Percentiles rank a stretch among this genome's conserved stretches.
phyloP scores from a whole-genome alignment of 1,284 basidiomycete genomes.

The Pseudozyma hubeiensis region DNA sequence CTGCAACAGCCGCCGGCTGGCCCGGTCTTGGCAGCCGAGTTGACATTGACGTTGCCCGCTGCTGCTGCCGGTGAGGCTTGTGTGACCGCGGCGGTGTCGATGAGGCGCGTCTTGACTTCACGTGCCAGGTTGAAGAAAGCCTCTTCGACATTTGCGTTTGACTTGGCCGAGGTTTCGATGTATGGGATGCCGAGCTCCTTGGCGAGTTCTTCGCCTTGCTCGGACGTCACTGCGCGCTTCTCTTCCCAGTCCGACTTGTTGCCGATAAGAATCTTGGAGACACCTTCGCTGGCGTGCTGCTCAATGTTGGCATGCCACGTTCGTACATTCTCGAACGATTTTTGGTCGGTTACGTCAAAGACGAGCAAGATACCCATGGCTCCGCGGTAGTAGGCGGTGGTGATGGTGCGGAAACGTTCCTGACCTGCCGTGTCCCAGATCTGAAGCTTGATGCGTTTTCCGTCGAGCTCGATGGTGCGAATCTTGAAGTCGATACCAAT shows the following conservation, averaged over 20 bases:
- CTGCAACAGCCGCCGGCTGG: constrained; percentile 37
- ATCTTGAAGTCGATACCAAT: constrained; percentile 81
- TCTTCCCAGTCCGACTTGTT: constrained; percentile 99
- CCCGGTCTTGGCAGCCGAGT: constrained; percentile 44
- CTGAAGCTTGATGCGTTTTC: constrained; percentile 94
- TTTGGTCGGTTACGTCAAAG: constrained; percentile 98
- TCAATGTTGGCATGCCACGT: constrained; percentile 99
- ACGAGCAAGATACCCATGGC: constrained; percentile 99
- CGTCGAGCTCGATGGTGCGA: constrained; percentile 94
- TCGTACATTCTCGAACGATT: constrained; percentile 97
- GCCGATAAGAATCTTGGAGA: constrained; percentile 98
- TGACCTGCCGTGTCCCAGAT: constrained; percentile 99
- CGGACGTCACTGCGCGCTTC: constrained; percentile 89
- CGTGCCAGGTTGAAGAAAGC: constrained; percentile 97
- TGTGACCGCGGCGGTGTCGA: constrained; percentile 74
- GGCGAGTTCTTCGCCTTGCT: constrained; percentile 79
- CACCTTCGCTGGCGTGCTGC: constrained; percentile 97
- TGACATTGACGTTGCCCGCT: constrained; percentile 51
- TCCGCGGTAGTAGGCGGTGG: constrained; percentile 99
- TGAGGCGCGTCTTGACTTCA: constrained; percentile 83
- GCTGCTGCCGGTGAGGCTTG: constrained; percentile 38
- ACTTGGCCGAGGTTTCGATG: constrained; percentile 97
- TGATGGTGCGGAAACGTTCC: constrained; percentile 99
- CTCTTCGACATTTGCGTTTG: constrained; percentile 97
- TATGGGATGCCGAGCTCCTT: constrained; percentile 91